These are phyloP conservation scores for Xylaria arbuscula DNA, from an alignment of 2,329 filamentous ascomycete species.

Conservation along the genomic window DNA sequence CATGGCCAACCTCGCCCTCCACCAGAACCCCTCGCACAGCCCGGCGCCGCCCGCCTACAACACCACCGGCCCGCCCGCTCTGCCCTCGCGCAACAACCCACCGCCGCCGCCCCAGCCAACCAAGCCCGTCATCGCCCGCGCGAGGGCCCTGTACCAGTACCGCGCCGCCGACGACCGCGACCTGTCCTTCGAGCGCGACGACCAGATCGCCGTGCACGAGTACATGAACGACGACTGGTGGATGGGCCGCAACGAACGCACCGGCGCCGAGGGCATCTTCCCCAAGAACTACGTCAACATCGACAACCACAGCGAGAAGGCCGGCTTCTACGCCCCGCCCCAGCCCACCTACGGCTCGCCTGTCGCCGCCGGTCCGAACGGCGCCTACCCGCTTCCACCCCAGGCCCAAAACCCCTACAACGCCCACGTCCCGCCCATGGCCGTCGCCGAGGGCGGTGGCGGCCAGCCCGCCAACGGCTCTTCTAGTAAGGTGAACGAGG, in stretches of 20 bases:
- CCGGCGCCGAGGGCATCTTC: slow-evolving; percentile 90
- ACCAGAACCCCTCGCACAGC: slow-evolving; percentile 48
- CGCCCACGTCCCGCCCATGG: slow-evolving; percentile 77
- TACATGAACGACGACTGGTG: slow-evolving; percentile 99
- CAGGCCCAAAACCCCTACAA: slow-evolving; percentile 71
- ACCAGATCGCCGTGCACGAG: slow-evolving; percentile 82
- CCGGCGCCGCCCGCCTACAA: slow-evolving; percentile 64
- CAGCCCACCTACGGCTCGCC: slow-evolving; percentile 47
- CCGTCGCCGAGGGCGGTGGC: slow-evolving; percentile 70
- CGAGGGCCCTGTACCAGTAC: slow-evolving; percentile 87
- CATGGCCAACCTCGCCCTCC: slow-evolving; percentile 57
- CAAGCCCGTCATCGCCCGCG: slow-evolving; percentile 75
- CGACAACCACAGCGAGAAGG: slow-evolving; percentile 69
- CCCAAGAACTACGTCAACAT: slow-evolving; percentile 88
- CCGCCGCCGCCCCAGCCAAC: slow-evolving; percentile 54
- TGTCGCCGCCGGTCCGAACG: slow-evolving; percentile 47
- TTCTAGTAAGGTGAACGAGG: slow-evolving; percentile 72
- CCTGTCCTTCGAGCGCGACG: slow-evolving; percentile 81
- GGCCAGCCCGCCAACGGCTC: slow-evolving; percentile 48
- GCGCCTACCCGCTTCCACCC: slow-evolving; percentile 55
- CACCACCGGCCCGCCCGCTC: slow-evolving; percentile 55
- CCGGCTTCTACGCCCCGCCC: slow-evolving; percentile 49
- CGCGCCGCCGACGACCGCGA: slow-evolving; percentile 82
- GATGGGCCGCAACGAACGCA: slow-evolving; percentile 87
- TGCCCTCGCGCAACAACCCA: slow-evolving; percentile 52